phyloP scores from a whole-genome alignment of 2,329 filamentous ascomycete species.

The Aspergillus oerlinghausenensis region DNA sequence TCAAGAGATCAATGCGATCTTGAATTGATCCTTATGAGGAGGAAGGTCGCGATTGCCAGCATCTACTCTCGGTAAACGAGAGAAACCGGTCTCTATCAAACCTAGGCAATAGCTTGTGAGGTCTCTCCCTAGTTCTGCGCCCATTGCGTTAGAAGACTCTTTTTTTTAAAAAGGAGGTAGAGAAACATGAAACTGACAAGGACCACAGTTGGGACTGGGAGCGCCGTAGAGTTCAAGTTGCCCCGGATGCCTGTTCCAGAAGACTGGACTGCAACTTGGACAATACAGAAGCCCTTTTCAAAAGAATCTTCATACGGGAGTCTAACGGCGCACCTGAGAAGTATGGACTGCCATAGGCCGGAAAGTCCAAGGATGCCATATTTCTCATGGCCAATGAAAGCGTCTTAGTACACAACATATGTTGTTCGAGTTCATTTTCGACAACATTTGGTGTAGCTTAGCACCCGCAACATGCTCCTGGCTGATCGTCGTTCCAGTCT shows the following conservation, averaged over 20 bases:
- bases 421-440: conserved; percentile 29
- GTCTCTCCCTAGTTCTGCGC: no score
- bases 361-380: conserved; percentile 31
- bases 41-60: not conserved
- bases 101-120: not conserved
- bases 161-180: not conserved
- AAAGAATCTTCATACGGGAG: conserved; percentile 17
- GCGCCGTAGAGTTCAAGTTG: conserved; percentile 14
- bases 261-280: conserved; percentile 23
- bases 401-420: conserved; percentile 30
- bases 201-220: conserved; percentile 17
- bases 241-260: conserved; percentile 12
- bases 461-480: conserved; percentile 34
- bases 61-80: conserved; percentile 14
- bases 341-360: conserved; percentile 38
- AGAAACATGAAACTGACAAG: conserved; percentile 12
- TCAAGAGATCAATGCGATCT: conserved; percentile 10
- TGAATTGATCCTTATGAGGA: conserved; percentile 15
- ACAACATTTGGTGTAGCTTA: conserved; percentile 29
- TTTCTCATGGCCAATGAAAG: conserved; percentile 27
- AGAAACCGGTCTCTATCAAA: conserved; percentile 19
- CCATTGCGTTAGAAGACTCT: not conserved
- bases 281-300: conserved; percentile 29
- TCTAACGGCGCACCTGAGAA: conserved; percentile 25
- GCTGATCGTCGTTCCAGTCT: conserved; percentile 21